phyloP scores from a whole-genome alignment of 768 basidiomycete species.

The Heimioporus sp. region DNA sequence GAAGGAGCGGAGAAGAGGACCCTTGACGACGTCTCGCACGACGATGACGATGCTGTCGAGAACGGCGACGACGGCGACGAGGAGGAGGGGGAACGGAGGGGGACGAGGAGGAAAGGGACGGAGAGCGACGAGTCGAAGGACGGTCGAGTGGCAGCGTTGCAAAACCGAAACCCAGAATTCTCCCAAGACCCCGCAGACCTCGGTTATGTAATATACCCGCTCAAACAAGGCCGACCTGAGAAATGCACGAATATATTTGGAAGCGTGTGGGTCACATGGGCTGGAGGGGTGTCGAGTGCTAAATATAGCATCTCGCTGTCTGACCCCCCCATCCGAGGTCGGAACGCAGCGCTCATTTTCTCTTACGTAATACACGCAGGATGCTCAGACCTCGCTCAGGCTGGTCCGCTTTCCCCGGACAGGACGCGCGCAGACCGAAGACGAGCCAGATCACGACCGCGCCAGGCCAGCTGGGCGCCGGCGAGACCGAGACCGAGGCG shows the following conservation, averaged over 20 bases:
- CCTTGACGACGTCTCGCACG: slow-evolving; percentile 20
- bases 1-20: slow-evolving; percentile 19
- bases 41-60: slow-evolving; percentile 22
- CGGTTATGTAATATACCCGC: slow-evolving; percentile 21
- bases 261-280: background rate
- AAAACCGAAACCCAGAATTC: slow-evolving; percentile 33
- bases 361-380: too few species aligned
- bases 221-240: background rate
- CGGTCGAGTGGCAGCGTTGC: slow-evolving; percentile 28
- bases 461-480: slow-evolving; percentile 57
- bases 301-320: too few species aligned
- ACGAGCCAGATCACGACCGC: slow-evolving; percentile 56
- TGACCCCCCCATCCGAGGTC: too few species aligned
- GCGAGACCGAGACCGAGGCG: slow-evolving; percentile 77
- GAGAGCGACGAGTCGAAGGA: slow-evolving; percentile 32
- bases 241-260: background rate
- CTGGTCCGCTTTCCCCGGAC: slow-evolving; percentile 25
- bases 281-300: too few species aligned
- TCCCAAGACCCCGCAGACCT: slow-evolving; percentile 31
- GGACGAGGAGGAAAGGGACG: slow-evolving; percentile 28
- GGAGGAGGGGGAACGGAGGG: slow-evolving; percentile 15
- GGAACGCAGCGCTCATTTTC: too few species aligned
- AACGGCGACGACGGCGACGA: slow-evolving; percentile 22
- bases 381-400: too few species aligned
- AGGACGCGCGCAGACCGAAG: slow-evolving; percentile 37